Evolutionary conservation across 192 early-diverging fungal genomes (phyloP), one percentile per base, ranked within the genome.

Genomic region (Linnemannia elongata): DNA sequence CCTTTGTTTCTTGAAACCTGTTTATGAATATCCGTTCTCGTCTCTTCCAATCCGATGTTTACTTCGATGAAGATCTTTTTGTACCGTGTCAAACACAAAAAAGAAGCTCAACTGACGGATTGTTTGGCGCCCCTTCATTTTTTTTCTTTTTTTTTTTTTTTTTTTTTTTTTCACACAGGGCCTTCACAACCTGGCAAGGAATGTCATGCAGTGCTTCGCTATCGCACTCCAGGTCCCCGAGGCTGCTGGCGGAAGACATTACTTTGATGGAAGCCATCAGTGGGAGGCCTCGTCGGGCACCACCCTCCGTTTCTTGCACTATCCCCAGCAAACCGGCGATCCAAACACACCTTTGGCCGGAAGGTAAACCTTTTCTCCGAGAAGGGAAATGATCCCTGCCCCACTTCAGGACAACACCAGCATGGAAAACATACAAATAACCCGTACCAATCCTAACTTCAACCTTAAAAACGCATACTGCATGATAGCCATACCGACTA

Each of bases 401-500:
- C 15, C 4, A n/a, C 44, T 12, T 47, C 17, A 7, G 6, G 36
- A n/a, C 73, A 55, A n/a, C 15, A 22, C 30, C 30, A 30, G 0
- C 42, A 18, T 8, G 15, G 35, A 15, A 57, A n/a, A 57, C n/a
- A 57, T 38, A 45, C 22, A 30, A 27, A 41, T 27, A 41, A 33
- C 44, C 27, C 30, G 24, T 55, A 24, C 47, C 42, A 47, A 24
- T 76, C 27, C 27, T 30, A 33, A 18, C 27, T 30, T 68, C 35
- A 27, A 38, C 74, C 54, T 47, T 75, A 35, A 6, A 82, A 90
- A 39, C 7, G 6, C 20, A 36, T 35, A 38, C 18, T 36, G n/a
- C 35, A 38, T 35, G 2, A 33, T 78, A 93, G 90, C 71, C 92
- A 93, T 38, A 91, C 94, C 1, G 95, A 96, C 80, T 96, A 96